Evolutionary conservation across 805 yeast genomes (phyloP).

Genomic region (Metschnikowia santaceciliae): DNA sequence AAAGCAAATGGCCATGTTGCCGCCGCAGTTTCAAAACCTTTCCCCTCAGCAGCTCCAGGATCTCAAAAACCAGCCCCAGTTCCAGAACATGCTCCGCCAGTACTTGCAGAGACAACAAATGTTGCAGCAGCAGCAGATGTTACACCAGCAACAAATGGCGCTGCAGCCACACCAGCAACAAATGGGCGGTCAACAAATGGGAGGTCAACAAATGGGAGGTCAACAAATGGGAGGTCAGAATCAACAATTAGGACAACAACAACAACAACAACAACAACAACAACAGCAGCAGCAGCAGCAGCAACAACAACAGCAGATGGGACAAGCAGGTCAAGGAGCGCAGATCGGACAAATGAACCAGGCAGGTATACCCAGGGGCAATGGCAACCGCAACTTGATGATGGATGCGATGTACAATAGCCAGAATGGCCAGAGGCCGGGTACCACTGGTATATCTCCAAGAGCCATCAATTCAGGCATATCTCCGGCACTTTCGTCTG

Average conservation of each 20-base stretch:
- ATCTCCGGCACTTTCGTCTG: background rate
- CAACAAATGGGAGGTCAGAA: too few species aligned
- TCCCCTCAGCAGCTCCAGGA: slow-evolving; percentile 43
- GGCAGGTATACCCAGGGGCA: slow-evolving; percentile 1
- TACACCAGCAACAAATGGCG: slow-evolving; percentile 11
- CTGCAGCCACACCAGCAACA: background rate
- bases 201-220: too few species aligned
- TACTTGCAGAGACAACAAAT: slow-evolving; percentile 40
- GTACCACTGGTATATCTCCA: background rate
- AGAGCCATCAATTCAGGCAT: background rate
- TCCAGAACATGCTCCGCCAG: slow-evolving; percentile 37
- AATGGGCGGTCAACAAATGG: background rate
- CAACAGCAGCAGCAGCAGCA: background rate
- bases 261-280: background rate
- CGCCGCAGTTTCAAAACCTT: slow-evolving; percentile 26
- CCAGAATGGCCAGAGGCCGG: slow-evolving; percentile 1
- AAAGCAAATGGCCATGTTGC: slow-evolving; percentile 25
- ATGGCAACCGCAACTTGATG: slow-evolving; percentile 7
- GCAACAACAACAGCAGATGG: background rate
- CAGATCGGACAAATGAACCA: background rate
- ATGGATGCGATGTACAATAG: slow-evolving; percentile 3
- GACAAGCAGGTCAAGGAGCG: background rate
- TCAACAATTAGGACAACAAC: too few species aligned
- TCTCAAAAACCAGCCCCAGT: slow-evolving; percentile 40
- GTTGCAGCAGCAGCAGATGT: slow-evolving; percentile 29